Base-by-base conservation (phyloP, 163 green algal species). In the Scenedesmus sp. region DNA sequence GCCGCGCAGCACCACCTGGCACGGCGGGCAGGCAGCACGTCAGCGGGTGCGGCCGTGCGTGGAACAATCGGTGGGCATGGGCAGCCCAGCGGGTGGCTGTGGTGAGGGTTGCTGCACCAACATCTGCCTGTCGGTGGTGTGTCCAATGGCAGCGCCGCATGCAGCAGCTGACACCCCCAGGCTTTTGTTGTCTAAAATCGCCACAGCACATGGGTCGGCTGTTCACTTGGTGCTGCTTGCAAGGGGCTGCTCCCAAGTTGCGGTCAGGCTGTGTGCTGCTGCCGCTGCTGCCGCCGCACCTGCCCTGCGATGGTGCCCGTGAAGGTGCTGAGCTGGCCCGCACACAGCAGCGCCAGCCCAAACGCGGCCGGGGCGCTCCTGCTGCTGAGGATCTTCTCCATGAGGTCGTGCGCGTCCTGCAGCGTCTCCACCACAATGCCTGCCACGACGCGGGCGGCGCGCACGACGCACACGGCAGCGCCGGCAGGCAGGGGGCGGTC, bases 401-500 rank as follows among this genome's bases (percentile, higher is more conserved):
- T 96, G 26, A 96, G 81, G 73, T 97, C 94, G 53, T 97, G 95
- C 44, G 94, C 94, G 40, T 94, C 95, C 88, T 97, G 94, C 13
- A 96, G 90, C 22, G 94, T 96, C 83, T 94, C 86, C 35, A 96
- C 94, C 5, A 92, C 88, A 16, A 96, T 91, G 35, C 94, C 94
- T 95, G 90, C 1, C n/a, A n/a, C n/a, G n/a, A n/a, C n/a, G n/a
- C n/a, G n/a, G n/a, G n/a, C n/a, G n/a, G n/a, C n/a, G n/a, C n/a
- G n/a, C n/a, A n/a, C n/a, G n/a, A n/a, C n/a, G n/a, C n/a, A n/a
- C n/a, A 56, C 46, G 10, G 46, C 46, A 56, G 46, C 10, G 46
- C 46, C 46, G 7, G 46, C 46, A 56, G 7, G 46, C 46, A 56
- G 10, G 46, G 46, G 46, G 7, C 46, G 46, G 46, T 56, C 46